Evolutionary conservation across 169 alveolate species (phyloP).

Genomic region (Condylostoma magnum): DNA sequence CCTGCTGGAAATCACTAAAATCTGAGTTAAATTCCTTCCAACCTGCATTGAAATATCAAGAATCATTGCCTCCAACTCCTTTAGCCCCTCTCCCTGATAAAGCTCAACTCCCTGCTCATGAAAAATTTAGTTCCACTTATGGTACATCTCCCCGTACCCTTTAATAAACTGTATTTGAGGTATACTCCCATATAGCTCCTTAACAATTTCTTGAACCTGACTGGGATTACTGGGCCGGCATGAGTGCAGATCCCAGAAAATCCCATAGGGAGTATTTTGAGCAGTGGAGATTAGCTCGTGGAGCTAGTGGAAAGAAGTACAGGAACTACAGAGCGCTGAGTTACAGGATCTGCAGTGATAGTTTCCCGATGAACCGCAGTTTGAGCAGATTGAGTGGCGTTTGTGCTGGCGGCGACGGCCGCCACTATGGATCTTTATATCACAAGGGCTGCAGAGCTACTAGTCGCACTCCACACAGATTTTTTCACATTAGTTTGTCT

Average conservation of each 20-base stretch:
- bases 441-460: constrained; percentile 12
- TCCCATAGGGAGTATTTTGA: background rate
- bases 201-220: background rate
- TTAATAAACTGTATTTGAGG: background rate
- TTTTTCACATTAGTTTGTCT: background rate
- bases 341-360: background rate
- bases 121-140: background rate
- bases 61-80: constrained; percentile 17
- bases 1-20: background rate
- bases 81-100: background rate
- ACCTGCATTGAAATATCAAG: background rate
- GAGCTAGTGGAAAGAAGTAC: background rate
- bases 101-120: background rate
- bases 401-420: constrained; percentile 18
- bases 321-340: background rate
- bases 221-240: background rate
- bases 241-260: constrained; percentile 14
- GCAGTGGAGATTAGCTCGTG: background rate
- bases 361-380: background rate
- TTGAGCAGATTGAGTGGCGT: background rate
- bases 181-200: background rate
- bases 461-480: constrained; percentile 10
- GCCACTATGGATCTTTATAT: constrained; percentile 12
- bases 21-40: background rate
- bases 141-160: constrained; percentile 11